Conservation (phyloP, 805 yeast species). For the Candida coquimbonensis region DNA sequence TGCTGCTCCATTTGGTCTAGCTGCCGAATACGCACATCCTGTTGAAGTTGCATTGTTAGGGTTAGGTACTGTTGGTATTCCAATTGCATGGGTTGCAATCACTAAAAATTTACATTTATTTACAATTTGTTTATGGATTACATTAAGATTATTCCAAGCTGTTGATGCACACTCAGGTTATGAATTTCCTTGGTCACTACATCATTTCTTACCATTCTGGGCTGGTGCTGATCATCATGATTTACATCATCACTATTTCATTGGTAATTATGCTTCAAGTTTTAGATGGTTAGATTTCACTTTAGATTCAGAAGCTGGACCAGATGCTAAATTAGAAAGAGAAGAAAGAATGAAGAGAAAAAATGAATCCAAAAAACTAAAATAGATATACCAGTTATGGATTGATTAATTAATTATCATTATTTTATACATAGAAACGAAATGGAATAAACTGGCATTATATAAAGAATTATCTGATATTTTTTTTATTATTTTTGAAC, state of each 20-base stretch:
- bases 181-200: constrained; percentile 93
- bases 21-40: constrained; percentile 98
- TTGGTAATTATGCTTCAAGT: constrained; percentile 88
- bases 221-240: constrained; percentile 98
- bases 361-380: constrained; percentile 8
- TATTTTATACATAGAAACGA: too few relatives aligned
- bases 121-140: constrained; percentile 82
- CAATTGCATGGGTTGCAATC: constrained; percentile 71
- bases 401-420: background rate
- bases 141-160: constrained; percentile 85
- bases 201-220: constrained; percentile 89
- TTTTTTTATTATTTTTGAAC: too few relatives aligned
- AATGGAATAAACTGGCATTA: too few relatives aligned
- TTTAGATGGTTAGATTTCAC: constrained; percentile 93
- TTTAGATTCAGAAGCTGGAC: constrained; percentile 83
- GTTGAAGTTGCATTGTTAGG: constrained; percentile 85
- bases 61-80: constrained; percentile 92
- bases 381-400: background rate
- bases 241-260: constrained; percentile 90
- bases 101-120: constrained; percentile 74
- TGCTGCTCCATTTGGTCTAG: constrained; percentile 93
- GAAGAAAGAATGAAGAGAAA: constrained; percentile 44
- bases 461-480: too few relatives aligned
- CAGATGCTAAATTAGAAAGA: constrained; percentile 64
- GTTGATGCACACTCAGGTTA: constrained; percentile 96